These are phyloP conservation scores for Candida hispaniensis DNA, from an alignment of 805 yeast species.

Conservation along the genomic window DNA sequence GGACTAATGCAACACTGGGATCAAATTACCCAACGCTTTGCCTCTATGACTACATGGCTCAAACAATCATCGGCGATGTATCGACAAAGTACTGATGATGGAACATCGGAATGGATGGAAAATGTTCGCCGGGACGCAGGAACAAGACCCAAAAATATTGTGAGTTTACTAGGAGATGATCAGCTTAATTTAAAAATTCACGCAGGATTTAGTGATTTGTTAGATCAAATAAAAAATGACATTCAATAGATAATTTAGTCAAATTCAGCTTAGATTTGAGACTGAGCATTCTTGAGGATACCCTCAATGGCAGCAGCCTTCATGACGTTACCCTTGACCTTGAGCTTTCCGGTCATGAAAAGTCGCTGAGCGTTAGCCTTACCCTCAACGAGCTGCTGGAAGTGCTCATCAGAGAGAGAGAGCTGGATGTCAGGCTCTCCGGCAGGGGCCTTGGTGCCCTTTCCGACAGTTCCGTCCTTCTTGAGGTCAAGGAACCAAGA, in stretches of 20 bases:
- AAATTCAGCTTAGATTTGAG: no score
- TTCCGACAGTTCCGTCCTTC: slow-evolving; percentile 42
- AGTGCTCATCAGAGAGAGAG: slow-evolving; percentile 54
- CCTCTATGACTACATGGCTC: slow-evolving; percentile 18
- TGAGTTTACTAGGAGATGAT: slow-evolving; percentile 5
- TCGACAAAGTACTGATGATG: slow-evolving; percentile 16
- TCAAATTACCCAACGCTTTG: slow-evolving; percentile 19
- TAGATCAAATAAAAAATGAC: not conserved
- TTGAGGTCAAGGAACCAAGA: slow-evolving; percentile 63
- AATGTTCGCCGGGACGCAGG: slow-evolving; percentile 18
- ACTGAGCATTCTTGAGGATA: slow-evolving; percentile 47
- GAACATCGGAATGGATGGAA: slow-evolving; percentile 18
- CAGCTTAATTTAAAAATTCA: slow-evolving; percentile 13
- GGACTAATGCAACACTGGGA: slow-evolving; percentile 20
- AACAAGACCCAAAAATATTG: slow-evolving; percentile 15
- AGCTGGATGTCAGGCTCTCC: slow-evolving; percentile 51
- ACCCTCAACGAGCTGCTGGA: slow-evolving; percentile 60
- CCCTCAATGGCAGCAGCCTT: slow-evolving; percentile 71
- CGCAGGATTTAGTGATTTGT: slow-evolving; percentile 11
- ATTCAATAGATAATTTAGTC: no score
- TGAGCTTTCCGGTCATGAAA: slow-evolving; percentile 74
- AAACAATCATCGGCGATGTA: slow-evolving; percentile 17
- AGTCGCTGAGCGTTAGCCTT: slow-evolving; percentile 78
- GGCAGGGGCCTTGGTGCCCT: slow-evolving; percentile 34
- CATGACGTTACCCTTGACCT: slow-evolving; percentile 84